phyloP scores from a whole-genome alignment of 2,329 filamentous ascomycete species.

The Xylaria sp. region DNA sequence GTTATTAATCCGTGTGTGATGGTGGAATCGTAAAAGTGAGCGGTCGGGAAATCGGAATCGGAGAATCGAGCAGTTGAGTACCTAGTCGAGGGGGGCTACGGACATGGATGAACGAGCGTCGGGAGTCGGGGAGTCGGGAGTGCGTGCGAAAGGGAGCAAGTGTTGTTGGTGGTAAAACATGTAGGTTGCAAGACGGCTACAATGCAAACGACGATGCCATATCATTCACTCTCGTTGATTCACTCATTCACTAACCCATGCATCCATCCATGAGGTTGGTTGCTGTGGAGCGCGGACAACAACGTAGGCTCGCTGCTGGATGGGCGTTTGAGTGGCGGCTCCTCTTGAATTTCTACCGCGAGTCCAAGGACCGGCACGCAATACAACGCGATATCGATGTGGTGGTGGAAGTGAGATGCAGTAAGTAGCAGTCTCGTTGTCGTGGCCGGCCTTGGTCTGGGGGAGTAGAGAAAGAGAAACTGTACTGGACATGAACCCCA shows the following conservation, averaged over 20 bases:
- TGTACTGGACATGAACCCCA: not conserved
- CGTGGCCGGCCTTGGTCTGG: not conserved
- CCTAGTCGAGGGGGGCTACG: not conserved
- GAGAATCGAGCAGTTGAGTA: not conserved
- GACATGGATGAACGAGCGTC: not conserved
- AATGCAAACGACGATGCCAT: constrained; percentile 25
- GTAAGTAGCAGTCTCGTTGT: not conserved
- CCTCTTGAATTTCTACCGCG: not conserved
- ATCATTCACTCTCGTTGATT: constrained; percentile 7
- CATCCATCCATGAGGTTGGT: not conserved
- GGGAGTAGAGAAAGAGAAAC: not conserved
- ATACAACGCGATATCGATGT: not conserved
- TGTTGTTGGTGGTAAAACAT: not conserved
- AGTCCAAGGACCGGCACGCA: constrained; percentile 13
- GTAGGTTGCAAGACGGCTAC: constrained; percentile 14
- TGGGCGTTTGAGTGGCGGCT: not conserved
- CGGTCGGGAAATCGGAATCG: not conserved
- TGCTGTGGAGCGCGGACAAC: not conserved
- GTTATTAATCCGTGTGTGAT: not conserved
- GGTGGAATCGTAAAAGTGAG: not conserved
- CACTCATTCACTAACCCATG: not conserved
- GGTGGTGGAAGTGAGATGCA: not conserved
- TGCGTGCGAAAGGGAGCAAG: not conserved
- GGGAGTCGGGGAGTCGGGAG: not conserved
- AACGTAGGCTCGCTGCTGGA: not conserved